Evolutionary conservation across 169 alveolate species (phyloP), one percentile per base, ranked within the genome.

Genomic region (Eimeria brunetti): DNA sequence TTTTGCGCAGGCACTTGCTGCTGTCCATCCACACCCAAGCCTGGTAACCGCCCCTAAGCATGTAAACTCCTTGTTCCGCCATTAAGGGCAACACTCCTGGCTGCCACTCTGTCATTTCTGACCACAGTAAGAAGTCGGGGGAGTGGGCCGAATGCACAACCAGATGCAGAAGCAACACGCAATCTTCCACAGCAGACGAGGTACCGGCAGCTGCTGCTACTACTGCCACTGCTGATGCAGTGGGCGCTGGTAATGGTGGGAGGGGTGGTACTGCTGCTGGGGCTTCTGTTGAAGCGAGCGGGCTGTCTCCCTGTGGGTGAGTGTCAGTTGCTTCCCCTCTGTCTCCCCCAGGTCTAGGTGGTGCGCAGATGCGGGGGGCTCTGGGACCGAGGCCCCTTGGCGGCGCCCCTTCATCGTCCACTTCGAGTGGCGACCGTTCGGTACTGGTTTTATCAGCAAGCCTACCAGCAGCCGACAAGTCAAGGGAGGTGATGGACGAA

Each of bases 261-360:
- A 33, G 88, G 5, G 41, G 9, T 78, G 60, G 49, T 78, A 51
- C 64, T 49, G 88, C 88, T 44, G 88, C 69, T 78, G 46, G 44
- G 7, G 38, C 53, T 33, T 33, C 51, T 49, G 38, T 16, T 53
- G 90, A 51, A 18, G 90, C 36, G 38, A 11, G 38, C 33, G 73
- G 69, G 73, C 75, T 56, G 24, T 83, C 90, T 83, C 73, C 71
- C 30, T 83, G 75, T 56, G 75, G 69, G 41, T 30, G 73, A 24
- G 30, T 33, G 73, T 20, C 90, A 33, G 75, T 58, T 60, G 53
- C 90, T 51, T 7, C 92, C 76, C 81, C 80, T 20, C 75, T 41
- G 92, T 85, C 80, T 38, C 91, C 91, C 27, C 80, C 78, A 56
- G 89, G 89, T 81, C 91, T 85, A 20, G 91, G 92, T 62, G 92